Evolutionary conservation across 305 asterid genomes (phyloP), one percentile per base, ranked within the genome.

Genomic region (Stenogyne calaminthoides): DNA sequence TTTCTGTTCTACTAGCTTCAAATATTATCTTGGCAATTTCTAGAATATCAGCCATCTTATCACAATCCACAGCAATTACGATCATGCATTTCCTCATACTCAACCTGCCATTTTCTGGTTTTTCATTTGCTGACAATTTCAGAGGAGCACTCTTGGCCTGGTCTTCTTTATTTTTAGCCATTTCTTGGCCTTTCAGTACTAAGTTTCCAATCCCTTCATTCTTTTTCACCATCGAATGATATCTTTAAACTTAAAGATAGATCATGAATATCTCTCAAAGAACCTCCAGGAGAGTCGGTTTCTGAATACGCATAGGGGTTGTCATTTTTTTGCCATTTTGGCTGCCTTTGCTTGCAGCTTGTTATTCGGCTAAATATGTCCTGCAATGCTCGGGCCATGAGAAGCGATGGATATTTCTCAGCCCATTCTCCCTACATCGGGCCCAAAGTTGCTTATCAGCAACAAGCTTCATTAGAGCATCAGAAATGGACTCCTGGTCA

Each of bases 381-480:
- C 81, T 87, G 82, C 97, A 93, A 73, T 93, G 97, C 85, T 93
- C 97, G 2, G 97, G 96, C 98, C 97, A 93, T 2, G 97, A 93
- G 86, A 85, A 93, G 46, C 83, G 96, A 62, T 93, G 97, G 25
- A 93, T 88, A 59, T 93, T 93, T 71, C 88, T 83, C 77, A 89
- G 69, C 10, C 98, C 98, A 34, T 78, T 76, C 70, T 84, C 93
- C 76, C 94, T 80, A 54, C 98, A 93, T 81, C 80, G 83, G 71
- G 86, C 80, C 98, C 98, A 93, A 19, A 91, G 93, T 1, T 93
- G 93, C 88, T 89, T 91, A 57, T 93, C 96, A 14, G 97, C 84
- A 25, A 93, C 97, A 46, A 93, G 96, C 88, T 90, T 87, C 84
- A 89, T 69, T 52, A 93, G 94, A 52, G 96, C 97, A 71, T 86